A percentile compares a stretch with the other conserved stretches of the same genome.
phyloP scores from a whole-genome alignment of 2,329 filamentous ascomycete species.

The Hypoxylon sp. region DNA sequence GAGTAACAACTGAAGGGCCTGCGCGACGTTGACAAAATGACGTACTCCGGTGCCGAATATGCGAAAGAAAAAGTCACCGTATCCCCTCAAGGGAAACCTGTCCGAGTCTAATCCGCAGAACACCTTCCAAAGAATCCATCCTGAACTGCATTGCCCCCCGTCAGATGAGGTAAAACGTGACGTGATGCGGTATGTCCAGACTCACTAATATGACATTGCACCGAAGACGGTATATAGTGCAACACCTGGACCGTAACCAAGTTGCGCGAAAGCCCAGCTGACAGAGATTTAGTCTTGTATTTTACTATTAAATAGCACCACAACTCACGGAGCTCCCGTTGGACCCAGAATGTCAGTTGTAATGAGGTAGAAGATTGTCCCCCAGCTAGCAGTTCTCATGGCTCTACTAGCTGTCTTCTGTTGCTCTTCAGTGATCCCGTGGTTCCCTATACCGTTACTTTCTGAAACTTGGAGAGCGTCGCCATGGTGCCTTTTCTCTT shows the following conservation, averaged over 20 bases:
- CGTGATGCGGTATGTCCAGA: background rate
- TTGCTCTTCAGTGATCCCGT: slow-evolving; percentile 57
- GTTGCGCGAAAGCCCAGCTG: slow-evolving; percentile 44
- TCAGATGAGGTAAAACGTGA: slow-evolving; percentile 15
- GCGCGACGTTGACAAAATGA: slow-evolving; percentile 64
- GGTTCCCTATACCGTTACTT: background rate
- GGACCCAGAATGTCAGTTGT: slow-evolving; percentile 65
- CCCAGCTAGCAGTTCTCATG: slow-evolving; percentile 62
- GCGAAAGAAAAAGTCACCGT: slow-evolving; percentile 66
- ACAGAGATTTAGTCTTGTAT: slow-evolving; percentile 38
- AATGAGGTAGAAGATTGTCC: slow-evolving; percentile 65
- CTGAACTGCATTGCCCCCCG: slow-evolving; percentile 52
- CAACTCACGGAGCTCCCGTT: slow-evolving; percentile 56
- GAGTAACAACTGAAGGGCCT: slow-evolving; percentile 65
- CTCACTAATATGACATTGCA: slow-evolving; percentile 57
- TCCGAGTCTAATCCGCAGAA: slow-evolving; percentile 64
- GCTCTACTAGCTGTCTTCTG: slow-evolving; percentile 64
- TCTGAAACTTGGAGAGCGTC: slow-evolving; percentile 3
- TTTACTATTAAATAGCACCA: background rate
- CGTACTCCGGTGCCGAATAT: slow-evolving; percentile 62
- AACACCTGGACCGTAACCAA: slow-evolving; percentile 63
- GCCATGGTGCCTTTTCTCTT: slow-evolving; percentile 25
- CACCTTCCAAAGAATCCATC: slow-evolving; percentile 63
- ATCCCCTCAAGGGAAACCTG: slow-evolving; percentile 62
- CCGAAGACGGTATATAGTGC: slow-evolving; percentile 64